Conservation (phyloP, 2,329 filamentous ascomycete species). For the Epichloe elymi region DNA sequence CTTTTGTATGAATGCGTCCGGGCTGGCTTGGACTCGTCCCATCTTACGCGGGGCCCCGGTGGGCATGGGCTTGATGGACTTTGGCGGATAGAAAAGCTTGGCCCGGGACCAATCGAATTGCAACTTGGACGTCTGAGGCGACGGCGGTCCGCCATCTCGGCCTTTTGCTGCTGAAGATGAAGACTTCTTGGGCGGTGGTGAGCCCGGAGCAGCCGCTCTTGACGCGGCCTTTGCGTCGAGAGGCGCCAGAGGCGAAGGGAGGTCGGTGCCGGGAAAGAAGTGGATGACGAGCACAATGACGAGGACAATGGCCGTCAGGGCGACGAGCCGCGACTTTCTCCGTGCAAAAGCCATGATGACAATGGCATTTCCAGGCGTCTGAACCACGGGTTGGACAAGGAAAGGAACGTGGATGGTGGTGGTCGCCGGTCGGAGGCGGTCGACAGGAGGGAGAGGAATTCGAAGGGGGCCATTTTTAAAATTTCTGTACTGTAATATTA, state of each 20-base stretch:
- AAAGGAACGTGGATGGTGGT: not conserved
- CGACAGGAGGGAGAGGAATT: not conserved
- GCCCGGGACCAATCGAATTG: conserved; percentile 20
- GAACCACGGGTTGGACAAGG: not conserved
- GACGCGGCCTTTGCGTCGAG: not conserved
- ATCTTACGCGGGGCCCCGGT: conserved; percentile 13
- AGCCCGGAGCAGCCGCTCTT: not conserved
- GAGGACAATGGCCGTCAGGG: conserved; percentile 10
- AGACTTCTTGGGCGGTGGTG: not conserved
- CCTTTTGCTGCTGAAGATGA: no score
- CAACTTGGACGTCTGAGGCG: conserved; percentile 8
- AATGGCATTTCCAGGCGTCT: conserved; percentile 3
- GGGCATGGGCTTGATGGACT: conserved; percentile 19
- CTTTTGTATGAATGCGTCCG: conserved; percentile 10
- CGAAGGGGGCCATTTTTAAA: no score
- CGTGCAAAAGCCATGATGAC: conserved; percentile 13
- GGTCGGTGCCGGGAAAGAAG: conserved; percentile 8
- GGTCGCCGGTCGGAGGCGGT: not conserved
- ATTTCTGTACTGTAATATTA: no score
- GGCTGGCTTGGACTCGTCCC: conserved; percentile 18
- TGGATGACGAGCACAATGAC: conserved; percentile 12
- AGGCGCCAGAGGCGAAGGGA: conserved; percentile 2
- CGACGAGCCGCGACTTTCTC: conserved; percentile 11
- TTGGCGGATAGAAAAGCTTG: conserved; percentile 16
- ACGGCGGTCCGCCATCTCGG: not conserved